Conservation (phyloP, 192 early-diverging fungal genomes). For the Backusella liffmaniae region DNA sequence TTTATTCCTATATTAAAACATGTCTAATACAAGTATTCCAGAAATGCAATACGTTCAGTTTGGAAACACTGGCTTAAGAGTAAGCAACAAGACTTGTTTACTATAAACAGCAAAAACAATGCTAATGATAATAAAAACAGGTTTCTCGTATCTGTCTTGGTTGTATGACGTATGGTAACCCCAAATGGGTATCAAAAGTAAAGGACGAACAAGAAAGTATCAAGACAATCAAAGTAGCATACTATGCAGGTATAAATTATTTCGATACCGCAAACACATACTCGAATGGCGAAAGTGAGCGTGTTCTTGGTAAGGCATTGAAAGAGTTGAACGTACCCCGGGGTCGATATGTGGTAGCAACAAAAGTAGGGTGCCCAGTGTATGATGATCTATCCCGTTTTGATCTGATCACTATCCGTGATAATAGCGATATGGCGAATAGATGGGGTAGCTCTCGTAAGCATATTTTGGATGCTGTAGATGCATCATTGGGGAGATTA, state of each 20-base stretch:
- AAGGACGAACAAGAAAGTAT: constrained; percentile 42
- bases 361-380: constrained; percentile 58
- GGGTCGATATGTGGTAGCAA: constrained; percentile 68
- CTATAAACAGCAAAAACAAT: background rate
- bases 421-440: constrained; percentile 43
- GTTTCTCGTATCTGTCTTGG: constrained; percentile 45
- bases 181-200: constrained; percentile 41
- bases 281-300: constrained; percentile 38
- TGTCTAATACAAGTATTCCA: background rate
- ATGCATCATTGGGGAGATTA: constrained; percentile 65
- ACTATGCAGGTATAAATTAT: constrained; percentile 74
- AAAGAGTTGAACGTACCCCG: constrained; percentile 50
- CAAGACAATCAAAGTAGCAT: constrained; percentile 52
- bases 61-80: constrained; percentile 63
- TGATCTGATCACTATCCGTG: background rate
- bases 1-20: background rate
- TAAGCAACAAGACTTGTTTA: background rate
- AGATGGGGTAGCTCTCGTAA: constrained; percentile 76
- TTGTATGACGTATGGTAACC: constrained; percentile 46
- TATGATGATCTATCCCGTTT: constrained; percentile 43
- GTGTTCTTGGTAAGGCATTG: constrained; percentile 38
- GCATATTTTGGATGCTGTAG: constrained; percentile 78
- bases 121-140: background rate
- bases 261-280: constrained; percentile 66
- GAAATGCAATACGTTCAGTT: constrained; percentile 74